Base-by-base conservation (phyloP, 768 basidiomycete genomes). In the Zangia roseola region DNA sequence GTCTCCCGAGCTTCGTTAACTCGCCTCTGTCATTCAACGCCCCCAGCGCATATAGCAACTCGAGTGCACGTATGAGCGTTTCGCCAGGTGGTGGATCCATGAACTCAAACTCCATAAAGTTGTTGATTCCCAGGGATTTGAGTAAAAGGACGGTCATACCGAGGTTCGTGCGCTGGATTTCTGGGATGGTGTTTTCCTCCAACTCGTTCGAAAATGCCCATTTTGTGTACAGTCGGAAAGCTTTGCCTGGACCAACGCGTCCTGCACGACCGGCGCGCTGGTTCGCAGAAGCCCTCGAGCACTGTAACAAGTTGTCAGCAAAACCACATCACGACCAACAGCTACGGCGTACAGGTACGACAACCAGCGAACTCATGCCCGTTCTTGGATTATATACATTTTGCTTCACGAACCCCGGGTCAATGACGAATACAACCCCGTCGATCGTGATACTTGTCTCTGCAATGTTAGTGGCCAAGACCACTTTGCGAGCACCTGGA, bases 381-480 rank as follows among this genome's bases (percentile, higher is more conserved):
- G 97, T 97, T 61, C 94, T 80, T 2, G 97, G 97, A 69, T 99
- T 99, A 66, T 97, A 99, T 34, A 93, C 88, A 67, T 99, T 98
- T 65, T 99, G 97, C 74, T 99, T 99, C 58, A 98, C 95, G 61
- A 98, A 97, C 12, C 97, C 97, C 3, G 97, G 97, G 66, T 99
- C 97, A 56, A 99, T 98, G 34, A 99, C 97, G 67, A 97, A 99
- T 2, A 98, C 95, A 6, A 99, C 97, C 24, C 97, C 97, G 46
- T 98, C 97, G 57, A 99, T 99, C 8, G 97, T 99, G 65, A 99
- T 99, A 6, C 92, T 94, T 5, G 97, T 99, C 70, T 99, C 97
- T n/a, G 97, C 97, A 55, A 99, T 98, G 63, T 99, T 99, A 19
- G 97, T 99, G 4, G 97, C 97, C 24, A 99, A 76, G 17, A 99